Evolutionary conservation across 148 eudicot genomes (phyloP).

Genomic region (Heliamphora exappendiculata): DNA sequence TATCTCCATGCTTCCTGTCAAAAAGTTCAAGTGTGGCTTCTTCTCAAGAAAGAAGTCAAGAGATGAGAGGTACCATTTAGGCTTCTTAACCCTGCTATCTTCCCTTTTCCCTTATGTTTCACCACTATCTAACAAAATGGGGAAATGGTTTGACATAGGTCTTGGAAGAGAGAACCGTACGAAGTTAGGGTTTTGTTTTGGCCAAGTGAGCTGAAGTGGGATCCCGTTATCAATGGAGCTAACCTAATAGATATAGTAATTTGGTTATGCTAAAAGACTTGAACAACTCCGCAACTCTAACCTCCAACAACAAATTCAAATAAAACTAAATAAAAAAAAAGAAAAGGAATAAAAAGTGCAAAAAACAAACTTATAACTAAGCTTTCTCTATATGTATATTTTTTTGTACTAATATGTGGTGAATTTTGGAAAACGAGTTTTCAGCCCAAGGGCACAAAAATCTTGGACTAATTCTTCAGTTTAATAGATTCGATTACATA

Average conservation of each 20-base stretch:
- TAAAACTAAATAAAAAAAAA: neutral
- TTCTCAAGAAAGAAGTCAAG: constrained; percentile 64
- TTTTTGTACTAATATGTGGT: too few species aligned
- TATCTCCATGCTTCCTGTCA: constrained; percentile 71
- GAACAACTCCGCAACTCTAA: neutral
- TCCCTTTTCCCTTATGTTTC: neutral
- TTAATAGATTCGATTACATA: neutral
- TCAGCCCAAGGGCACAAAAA: too few species aligned
- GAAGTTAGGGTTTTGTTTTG: too few species aligned
- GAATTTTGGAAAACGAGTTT: too few species aligned
- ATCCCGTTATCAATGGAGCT: neutral
- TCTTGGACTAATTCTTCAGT: neutral
- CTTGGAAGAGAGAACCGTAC: too few species aligned
- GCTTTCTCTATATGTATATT: too few species aligned
- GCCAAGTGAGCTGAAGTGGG: neutral
- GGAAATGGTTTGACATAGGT: too few species aligned
- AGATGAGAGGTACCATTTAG: constrained; percentile 52
- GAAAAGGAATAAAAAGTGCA: neutral
- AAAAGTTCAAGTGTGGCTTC: constrained; percentile 70
- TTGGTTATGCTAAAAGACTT: neutral
- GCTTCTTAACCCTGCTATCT: neutral
- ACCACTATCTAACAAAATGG: neutral
- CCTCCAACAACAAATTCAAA: neutral
- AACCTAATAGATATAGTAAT: neutral
- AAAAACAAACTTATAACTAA: too few species aligned